Base-by-base conservation (phyloP, 2,329 filamentous ascomycete species). In the Pezicula radicicola region DNA sequence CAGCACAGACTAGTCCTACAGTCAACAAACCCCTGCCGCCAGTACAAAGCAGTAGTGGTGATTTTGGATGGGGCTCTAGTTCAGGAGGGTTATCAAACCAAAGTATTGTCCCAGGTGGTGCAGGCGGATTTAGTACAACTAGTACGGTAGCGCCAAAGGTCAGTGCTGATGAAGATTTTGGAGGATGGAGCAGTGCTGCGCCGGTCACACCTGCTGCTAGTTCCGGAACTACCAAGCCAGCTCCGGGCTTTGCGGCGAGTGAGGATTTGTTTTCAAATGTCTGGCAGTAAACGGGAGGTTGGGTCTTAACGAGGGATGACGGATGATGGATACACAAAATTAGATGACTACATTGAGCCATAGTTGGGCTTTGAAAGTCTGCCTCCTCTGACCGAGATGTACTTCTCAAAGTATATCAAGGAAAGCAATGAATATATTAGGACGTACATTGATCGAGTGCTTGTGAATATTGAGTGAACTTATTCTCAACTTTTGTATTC, bases 181-280 rank as follows among this genome's bases (percentile, higher is more conserved):
- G 93, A 18, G 92, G 93, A 12, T 97, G 93, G 93, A 85, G 89
- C 45, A 95, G 90, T 66, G 83, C 84, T 42, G 75, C 78, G 73
- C 86, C 80, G 64, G 80, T 60, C 61, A 76, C 72, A 36, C 72
- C 76, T 8, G 66, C 71, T 30, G 64, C 74, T 41, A 69, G 68
- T 46, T 69, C 69, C 21, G 66, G 71, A 27, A 63, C 70, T 13
- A 71, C 78, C 46, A 81, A 88, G 71, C 74, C 85, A 33, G 72
- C 79, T 25, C 73, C 77, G 19, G 81, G 81, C 13, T 82, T 86
- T 60, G 84, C 81, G 18, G 83, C 78, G 49, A 85, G 83, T 50
- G 93, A 97, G 59, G 93, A 97, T 73, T 70, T 97, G 63, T 97
- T 97, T 71, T 91, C 88, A 30, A 97, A 97, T 70, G 93, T 97